Evolutionary conservation across 352 stramenopile species (phyloP).

Genomic region (Phytopythium boreale): DNA sequence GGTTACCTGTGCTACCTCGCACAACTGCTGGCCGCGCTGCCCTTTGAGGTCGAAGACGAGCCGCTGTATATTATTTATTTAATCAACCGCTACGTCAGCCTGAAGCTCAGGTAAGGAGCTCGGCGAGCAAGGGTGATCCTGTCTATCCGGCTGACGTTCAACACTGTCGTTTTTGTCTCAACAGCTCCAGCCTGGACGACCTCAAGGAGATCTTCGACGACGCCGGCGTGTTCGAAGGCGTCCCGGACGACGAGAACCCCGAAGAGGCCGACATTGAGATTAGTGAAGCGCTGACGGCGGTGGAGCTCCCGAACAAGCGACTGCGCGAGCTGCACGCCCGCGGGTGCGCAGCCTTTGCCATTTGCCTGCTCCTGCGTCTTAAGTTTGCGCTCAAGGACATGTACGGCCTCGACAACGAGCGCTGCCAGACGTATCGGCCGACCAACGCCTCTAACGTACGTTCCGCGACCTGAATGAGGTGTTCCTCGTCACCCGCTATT

Average conservation of each 20-base stretch:
- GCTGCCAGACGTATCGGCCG: constrained; percentile 81
- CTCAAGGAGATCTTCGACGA: constrained; percentile 47
- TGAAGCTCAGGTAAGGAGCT: constrained; percentile 68
- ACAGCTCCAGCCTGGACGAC: constrained; percentile 52
- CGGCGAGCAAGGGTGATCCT: neutral
- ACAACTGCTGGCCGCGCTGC: constrained; percentile 61
- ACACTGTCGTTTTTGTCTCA: neutral
- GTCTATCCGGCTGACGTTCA: neutral
- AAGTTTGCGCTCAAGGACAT: constrained; percentile 75
- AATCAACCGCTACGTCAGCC: constrained; percentile 78
- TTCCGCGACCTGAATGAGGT: too few species aligned
- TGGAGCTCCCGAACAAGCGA: constrained; percentile 7
- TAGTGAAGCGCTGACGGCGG: constrained; percentile 20
- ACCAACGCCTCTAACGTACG: constrained; percentile 29
- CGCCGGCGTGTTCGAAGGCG: constrained; percentile 27
- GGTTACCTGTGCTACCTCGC: constrained; percentile 79
- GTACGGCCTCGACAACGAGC: constrained; percentile 72
- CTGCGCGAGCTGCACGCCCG: constrained; percentile 15
- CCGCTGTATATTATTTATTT: constrained; percentile 86
- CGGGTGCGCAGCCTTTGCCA: constrained; percentile 41
- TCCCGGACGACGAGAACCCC: constrained; percentile 45
- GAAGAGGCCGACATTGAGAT: constrained; percentile 45
- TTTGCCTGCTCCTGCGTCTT: constrained; percentile 63
- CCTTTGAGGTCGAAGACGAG: constrained; percentile 81
- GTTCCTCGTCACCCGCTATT: neutral